These are phyloP conservation scores for Gossypium ekmanianum DNA, from an alignment of 345 rosid species.

Conservation along the genomic window DNA sequence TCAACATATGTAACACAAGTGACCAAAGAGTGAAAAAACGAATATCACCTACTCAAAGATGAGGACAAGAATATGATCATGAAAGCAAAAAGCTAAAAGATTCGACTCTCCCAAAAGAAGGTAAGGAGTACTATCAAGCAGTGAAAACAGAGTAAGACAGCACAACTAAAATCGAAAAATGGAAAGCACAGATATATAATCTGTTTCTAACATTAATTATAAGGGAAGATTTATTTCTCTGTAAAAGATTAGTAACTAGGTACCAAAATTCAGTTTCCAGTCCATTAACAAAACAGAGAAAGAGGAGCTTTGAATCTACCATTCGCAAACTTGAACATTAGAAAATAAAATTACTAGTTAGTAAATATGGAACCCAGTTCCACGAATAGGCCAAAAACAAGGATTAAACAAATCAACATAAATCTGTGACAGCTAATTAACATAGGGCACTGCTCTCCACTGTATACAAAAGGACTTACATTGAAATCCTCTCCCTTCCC, in stretches of 20 bases:
- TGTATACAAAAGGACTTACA: neutral
- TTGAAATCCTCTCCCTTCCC: neutral
- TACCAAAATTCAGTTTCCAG: neutral
- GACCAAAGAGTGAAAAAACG: neutral
- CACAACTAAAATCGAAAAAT: neutral
- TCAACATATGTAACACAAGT: neutral
- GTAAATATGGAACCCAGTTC: neutral
- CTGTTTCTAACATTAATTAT: neutral
- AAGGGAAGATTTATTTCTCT: neutral
- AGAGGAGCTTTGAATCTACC: neutral
- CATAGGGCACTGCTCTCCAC: neutral
- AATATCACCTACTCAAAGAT: neutral
- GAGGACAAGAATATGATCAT: neutral
- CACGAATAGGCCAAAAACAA: neutral
- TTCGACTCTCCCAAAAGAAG: neutral
- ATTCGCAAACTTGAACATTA: neutral
- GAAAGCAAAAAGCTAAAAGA: neutral
- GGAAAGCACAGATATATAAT: neutral
- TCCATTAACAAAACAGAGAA: neutral
- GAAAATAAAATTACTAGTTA: neutral
- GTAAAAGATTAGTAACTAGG: neutral
- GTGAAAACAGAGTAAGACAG: neutral
- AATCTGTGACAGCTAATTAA: constrained; percentile 1
- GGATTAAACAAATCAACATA: neutral
- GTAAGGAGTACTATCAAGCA: neutral